phyloP scores from a whole-genome alignment of 202 grass and related monocot species.

The Panicum hallii region DNA sequence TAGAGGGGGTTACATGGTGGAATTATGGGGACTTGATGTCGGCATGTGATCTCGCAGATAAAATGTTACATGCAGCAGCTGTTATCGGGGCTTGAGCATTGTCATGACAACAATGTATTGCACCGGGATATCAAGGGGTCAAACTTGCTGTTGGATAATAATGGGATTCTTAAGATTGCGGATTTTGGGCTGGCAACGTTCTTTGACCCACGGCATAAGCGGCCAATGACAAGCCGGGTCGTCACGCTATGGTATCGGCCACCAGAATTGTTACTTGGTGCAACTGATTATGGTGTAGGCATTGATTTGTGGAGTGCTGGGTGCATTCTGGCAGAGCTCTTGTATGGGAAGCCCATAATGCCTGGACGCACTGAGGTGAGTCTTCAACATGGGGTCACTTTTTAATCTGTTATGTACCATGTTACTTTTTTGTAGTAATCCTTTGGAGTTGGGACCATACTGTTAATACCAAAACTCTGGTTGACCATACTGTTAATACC shows the following conservation, averaged over 20 bases:
- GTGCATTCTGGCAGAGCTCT: slow-evolving; percentile 69
- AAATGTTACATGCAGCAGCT: slow-evolving; percentile 70
- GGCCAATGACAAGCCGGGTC: slow-evolving; percentile 63
- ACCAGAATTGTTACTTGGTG: slow-evolving; percentile 62
- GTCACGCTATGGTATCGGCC: slow-evolving; percentile 69
- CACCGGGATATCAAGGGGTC: slow-evolving; percentile 72
- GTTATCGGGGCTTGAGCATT: slow-evolving; percentile 63
- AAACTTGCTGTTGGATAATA: slow-evolving; percentile 65
- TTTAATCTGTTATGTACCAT: slow-evolving; percentile 3
- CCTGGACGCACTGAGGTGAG: slow-evolving; percentile 64
- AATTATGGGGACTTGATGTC: slow-evolving; percentile 28
- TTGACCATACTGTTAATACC: too few species aligned
- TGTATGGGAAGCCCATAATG: slow-evolving; percentile 68
- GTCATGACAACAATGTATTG: slow-evolving; percentile 57
- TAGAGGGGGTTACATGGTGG: background rate
- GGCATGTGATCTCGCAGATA: slow-evolving; percentile 44
- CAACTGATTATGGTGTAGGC: slow-evolving; percentile 60
- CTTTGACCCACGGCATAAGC: slow-evolving; percentile 55
- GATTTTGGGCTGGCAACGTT: slow-evolving; percentile 63
- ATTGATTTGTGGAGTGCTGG: slow-evolving; percentile 72
- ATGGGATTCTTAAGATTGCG: slow-evolving; percentile 61
- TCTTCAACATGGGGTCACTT: background rate
- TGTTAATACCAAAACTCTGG: background rate
- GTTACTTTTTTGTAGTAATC: slow-evolving; percentile 3
- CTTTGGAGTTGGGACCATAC: background rate